Evolutionary conservation across 306 rosid species (phyloP).

Genomic region (Prunus salicina): DNA sequence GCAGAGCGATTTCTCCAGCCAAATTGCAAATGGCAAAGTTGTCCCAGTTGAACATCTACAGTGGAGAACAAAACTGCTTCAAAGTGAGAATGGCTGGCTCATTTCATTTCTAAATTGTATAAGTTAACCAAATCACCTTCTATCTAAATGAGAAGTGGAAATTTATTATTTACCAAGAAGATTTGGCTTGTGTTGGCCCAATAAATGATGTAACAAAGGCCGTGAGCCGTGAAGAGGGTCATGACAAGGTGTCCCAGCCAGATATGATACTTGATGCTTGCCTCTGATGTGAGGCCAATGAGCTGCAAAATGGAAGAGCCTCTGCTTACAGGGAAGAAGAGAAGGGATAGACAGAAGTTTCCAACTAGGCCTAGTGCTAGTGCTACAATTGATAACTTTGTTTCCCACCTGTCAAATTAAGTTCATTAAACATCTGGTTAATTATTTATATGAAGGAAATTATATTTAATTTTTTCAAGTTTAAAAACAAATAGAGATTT

Average conservation of each 20-base stretch:
- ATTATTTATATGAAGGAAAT: neutral
- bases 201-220: constrained; percentile 35
- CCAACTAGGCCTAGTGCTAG: constrained; percentile 49
- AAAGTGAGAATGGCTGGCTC: neutral
- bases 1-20: constrained; percentile 55
- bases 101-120: neutral
- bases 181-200: constrained; percentile 45
- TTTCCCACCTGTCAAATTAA: constrained; percentile 48
- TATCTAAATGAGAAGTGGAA: neutral
- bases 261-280: constrained; percentile 50
- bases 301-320: constrained; percentile 50
- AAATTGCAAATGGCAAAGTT: constrained; percentile 48
- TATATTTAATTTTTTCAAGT: neutral
- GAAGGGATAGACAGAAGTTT: constrained; percentile 40
- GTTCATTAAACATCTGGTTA: neutral
- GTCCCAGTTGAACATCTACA: constrained; percentile 51
- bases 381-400: constrained; percentile 40
- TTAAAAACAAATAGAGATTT: neutral
- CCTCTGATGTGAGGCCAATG: constrained; percentile 53
- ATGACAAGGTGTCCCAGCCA: constrained; percentile 52
- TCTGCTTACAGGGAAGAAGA: constrained; percentile 54
- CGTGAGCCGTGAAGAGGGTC: constrained; percentile 44
- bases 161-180: constrained; percentile 25
- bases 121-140: too few species aligned
- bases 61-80: neutral